These are phyloP conservation scores for Nothophytophthora sp. DNA, from an alignment of 352 stramenopile genomes.

Conservation along the genomic window DNA sequence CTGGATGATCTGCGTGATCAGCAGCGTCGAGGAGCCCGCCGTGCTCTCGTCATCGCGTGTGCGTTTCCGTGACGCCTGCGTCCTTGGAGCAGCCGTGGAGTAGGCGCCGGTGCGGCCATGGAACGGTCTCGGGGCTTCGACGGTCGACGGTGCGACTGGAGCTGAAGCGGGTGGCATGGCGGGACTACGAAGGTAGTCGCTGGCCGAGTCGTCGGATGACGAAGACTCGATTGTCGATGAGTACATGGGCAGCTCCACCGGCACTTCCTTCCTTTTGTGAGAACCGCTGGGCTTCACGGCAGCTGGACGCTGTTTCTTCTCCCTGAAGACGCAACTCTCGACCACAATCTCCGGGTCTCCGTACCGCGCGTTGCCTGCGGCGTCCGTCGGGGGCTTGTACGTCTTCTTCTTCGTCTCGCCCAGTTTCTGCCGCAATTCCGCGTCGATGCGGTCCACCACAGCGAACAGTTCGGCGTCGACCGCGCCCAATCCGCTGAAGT, in stretches of 20 bases:
- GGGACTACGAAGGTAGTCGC: conserved; percentile 7
- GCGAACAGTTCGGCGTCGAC: conserved; percentile 35
- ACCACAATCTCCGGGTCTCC: conserved; percentile 39
- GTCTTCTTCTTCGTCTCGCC: conserved; percentile 39
- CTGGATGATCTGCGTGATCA: conserved; percentile 39
- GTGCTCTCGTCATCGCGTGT: not conserved
- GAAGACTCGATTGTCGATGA: conserved; percentile 18
- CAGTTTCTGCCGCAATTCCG: conserved; percentile 22
- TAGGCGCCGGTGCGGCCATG: no score
- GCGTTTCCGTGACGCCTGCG: conserved; percentile 15
- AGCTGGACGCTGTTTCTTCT: conserved; percentile 4
- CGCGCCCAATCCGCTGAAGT: conserved; percentile 33
- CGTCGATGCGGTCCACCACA: conserved; percentile 38
- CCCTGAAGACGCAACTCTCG: conserved; percentile 23
- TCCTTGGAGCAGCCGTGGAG: not conserved
- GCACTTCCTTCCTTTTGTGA: not conserved
- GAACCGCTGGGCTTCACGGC: not conserved
- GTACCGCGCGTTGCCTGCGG: conserved; percentile 25
- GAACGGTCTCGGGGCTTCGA: no score
- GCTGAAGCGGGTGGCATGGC: not conserved
- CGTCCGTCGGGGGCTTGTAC: conserved; percentile 32
- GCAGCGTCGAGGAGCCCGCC: conserved; percentile 23
- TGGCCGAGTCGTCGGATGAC: conserved; percentile 12
- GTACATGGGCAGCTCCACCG: conserved; percentile 1
- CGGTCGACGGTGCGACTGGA: not conserved